Evolutionary conservation across 2,329 filamentous ascomycete species (phyloP), one percentile per base, ranked within the genome.

Genomic region (Talaromyces piceae): DNA sequence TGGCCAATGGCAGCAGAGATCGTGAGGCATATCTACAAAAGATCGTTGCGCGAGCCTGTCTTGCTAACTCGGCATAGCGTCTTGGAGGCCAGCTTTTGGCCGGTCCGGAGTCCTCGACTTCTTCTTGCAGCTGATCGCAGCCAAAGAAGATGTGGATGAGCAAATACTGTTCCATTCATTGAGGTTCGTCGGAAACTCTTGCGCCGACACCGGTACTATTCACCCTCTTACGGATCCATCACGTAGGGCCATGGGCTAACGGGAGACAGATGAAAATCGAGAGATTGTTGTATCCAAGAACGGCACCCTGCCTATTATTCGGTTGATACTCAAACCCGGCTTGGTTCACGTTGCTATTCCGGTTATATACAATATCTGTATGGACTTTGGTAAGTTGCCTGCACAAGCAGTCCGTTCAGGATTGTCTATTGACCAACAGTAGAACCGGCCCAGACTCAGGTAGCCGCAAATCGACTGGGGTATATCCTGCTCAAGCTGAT

Each of bases 341-440:
- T 61, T 73, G 28, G 59, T 66, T 13, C 62, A 70, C 51, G 63
- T 74, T 23, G 66, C 66, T 23, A 67, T 73, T 51, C 68, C 69
- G 51, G 71, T 73, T 41, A 62, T 74, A 41, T 74, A 71, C 59
- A 74, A 74, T 51, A 67, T 73, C 47, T 73, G 71, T 57, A 63
- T 68, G 51, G 72, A 73, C 53, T 74, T 65, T 58, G 71, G 71
- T 74, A 56, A 48, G 58, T 22, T 11, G 7, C 45, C 20, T 13
- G 16, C 12, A 11, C 18, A 30, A 8, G 4, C 31, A 9, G 23
- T 9, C 48, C 18, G 18, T 13, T 41, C 13, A 25, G 23, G 12
- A 18, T n/a, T 37, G 31, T 37, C 48, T 45, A 46, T 59, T 67
- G 50, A 67, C 49, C 5, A 23, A n/a, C 12, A 13, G 12, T 44